These are phyloP conservation scores for Geoglossum cookeanum DNA, from an alignment of 2,329 filamentous ascomycete species.

Conservation along the genomic window DNA sequence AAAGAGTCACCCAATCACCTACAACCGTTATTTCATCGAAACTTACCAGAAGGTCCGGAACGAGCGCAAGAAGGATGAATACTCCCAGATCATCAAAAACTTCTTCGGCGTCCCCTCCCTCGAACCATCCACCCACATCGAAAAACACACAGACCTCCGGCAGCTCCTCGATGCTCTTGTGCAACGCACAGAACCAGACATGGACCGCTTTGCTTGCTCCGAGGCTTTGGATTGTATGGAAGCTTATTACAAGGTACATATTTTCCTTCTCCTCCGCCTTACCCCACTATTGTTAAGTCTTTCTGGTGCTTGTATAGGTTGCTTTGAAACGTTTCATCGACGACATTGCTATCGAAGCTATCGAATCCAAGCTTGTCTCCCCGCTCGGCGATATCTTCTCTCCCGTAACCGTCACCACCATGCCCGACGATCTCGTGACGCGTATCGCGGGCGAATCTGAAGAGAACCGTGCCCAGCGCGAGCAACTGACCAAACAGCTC, in stretches of 20 bases:
- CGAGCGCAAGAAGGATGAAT: slow-evolving; percentile 2
- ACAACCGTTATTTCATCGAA: slow-evolving; percentile 13
- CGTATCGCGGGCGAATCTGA: slow-evolving; percentile 25
- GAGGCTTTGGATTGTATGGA: slow-evolving; percentile 21
- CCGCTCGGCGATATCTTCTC: slow-evolving; percentile 2
- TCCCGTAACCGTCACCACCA: slow-evolving; percentile 10
- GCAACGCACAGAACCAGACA: slow-evolving; percentile 12
- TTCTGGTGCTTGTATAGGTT: slow-evolving; percentile 6
- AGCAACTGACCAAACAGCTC: slow-evolving; percentile 2
- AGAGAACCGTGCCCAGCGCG: slow-evolving; percentile 15
- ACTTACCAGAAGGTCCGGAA: slow-evolving; percentile 16
- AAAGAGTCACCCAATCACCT: slow-evolving; percentile 31
- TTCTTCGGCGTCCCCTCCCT: slow-evolving; percentile 1
- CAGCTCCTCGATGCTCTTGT: background rate
- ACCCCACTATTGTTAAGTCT: background rate
- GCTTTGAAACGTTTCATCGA: slow-evolving; percentile 19
- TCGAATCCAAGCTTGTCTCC: slow-evolving; percentile 7
- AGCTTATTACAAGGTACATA: slow-evolving; percentile 23
- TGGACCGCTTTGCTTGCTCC: slow-evolving; percentile 15
- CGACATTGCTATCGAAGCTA: slow-evolving; percentile 18
- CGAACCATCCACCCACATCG: background rate
- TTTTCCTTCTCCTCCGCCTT: background rate
- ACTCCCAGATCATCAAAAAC: slow-evolving; percentile 1
- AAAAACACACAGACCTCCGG: background rate
- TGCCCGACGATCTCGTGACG: slow-evolving; percentile 19